Conservation (phyloP, 208 protist species). For the Wallacemonas rigidus region DNA sequence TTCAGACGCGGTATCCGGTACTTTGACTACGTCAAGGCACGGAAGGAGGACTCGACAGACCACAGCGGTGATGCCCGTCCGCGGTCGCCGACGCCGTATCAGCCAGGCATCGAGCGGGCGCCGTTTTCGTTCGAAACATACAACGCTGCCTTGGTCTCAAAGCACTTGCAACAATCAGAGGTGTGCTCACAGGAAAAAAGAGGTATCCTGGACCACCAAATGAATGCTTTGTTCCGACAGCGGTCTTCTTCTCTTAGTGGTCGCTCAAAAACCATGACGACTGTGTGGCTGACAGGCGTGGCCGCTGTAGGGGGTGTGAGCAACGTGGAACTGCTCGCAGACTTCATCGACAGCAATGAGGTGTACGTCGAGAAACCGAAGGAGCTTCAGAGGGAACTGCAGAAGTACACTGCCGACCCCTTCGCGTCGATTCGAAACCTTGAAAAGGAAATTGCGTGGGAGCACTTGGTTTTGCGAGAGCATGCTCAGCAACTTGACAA, state of each 20-base stretch:
- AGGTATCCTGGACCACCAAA: constrained; percentile 4
- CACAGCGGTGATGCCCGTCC: too few relatives aligned
- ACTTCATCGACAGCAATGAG: constrained; percentile 34
- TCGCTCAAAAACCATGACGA: constrained; percentile 8
- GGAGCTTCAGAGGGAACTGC: not conserved
- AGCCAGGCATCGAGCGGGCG: not conserved
- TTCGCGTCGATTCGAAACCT: constrained; percentile 28
- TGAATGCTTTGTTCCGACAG: constrained; percentile 9
- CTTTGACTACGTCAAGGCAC: constrained; percentile 13
- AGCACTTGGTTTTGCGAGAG: constrained; percentile 22
- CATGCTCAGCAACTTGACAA: constrained; percentile 33
- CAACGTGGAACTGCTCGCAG: constrained; percentile 30
- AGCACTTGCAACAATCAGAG: not conserved
- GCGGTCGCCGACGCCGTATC: too few relatives aligned
- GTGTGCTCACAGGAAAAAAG: not conserved
- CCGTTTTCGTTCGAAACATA: constrained; percentile 18
- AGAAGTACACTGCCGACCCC: constrained; percentile 12
- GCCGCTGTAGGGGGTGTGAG: constrained; percentile 26
- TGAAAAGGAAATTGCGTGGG: constrained; percentile 30
- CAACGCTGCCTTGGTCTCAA: constrained; percentile 10
- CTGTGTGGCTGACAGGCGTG: constrained; percentile 12
- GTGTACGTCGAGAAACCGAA: constrained; percentile 22
- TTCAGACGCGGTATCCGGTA: not conserved
- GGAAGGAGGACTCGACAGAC: not conserved
- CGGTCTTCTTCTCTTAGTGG: constrained; percentile 14